Base-by-base conservation (phyloP, 352 stramenopile genomes). In the Phytophthora constricta region DNA sequence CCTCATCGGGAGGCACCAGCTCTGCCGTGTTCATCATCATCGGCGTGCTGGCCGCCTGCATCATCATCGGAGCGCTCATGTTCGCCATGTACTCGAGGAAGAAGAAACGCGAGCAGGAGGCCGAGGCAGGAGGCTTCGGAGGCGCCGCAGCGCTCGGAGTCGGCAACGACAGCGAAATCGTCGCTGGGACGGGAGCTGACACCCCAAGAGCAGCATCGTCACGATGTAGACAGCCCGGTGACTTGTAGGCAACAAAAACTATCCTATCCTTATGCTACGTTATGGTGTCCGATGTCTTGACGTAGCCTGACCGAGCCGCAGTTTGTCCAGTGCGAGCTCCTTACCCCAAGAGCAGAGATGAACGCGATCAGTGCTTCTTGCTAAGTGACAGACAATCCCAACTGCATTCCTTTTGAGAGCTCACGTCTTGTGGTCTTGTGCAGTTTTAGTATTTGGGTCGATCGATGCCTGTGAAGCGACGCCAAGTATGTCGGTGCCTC, bases 191-290 rank as follows among this genome's bases (percentile, higher is more conserved):
- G 42, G 74, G 79, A 20, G 74, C 78, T 5, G 72, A 86, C 23
- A 94, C 86, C 16, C 86, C 34, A 94, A 92, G 76, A 67, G 77
- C 45, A 87, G 80, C 49, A 94, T 94, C 49, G 84, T 92, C 39
- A 89, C 79, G 33, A 91, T 94, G 86, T 94, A 91, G 71, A 61
- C 56, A 65, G 56, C 48, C 39, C 50, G 47, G 49, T 54, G 17
- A 10, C 39, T 42, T 8, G 58, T 26, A 56, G 55, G 53, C 25
- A 64, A 70, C 58, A 62, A 74, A 55, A n/a, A n/a, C n/a, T n/a
- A n/a, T n/a, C n/a, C 55, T 77, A 77, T 77, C 43, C 34, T 68
- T 77, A 73, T 77, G 69, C 50, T 52, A 68, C 26, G 46, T 58
- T 65, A 37, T 51, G 28, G n/a, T 50, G 26, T 64, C 37, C 26